Percentiles rank a stretch among this genome's conserved stretches.
These are phyloP conservation scores for Cicer chorassanicum DNA, from an alignment of 306 rosid species.

Conservation along the genomic window DNA sequence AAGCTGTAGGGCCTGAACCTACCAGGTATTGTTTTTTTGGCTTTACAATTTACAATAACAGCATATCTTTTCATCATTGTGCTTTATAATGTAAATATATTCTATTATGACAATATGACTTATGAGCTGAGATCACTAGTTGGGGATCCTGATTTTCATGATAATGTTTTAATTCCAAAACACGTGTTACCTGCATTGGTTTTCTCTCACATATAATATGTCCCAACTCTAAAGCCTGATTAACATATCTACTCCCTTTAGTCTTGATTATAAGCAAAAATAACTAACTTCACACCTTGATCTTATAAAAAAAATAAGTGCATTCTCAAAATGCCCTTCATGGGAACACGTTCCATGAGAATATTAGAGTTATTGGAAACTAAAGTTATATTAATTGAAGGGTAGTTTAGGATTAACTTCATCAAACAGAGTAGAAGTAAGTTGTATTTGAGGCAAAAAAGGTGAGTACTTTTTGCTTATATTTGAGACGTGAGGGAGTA, in stretches of 20 bases:
- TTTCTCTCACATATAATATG: conserved; percentile 17
- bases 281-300: no score
- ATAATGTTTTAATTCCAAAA: conserved; percentile 26
- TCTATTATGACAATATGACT: conserved; percentile 23
- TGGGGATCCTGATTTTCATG: conserved; percentile 12
- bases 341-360: no score
- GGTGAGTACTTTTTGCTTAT: no score
- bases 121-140: conserved; percentile 33
- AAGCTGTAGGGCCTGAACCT: conserved; percentile 98
- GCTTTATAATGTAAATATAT: conserved; percentile 18
- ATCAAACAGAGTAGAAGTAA: no score
- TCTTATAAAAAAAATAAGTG: no score
- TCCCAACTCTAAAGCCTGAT: conserved; percentile 17
- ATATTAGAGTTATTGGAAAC: no score
- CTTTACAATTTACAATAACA: conserved; percentile 1
- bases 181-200: conserved; percentile 14
- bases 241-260: neutral
- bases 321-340: no score
- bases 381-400: no score
- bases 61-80: conserved; percentile 36
- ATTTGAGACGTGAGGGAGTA: no score
- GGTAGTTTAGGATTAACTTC: no score
- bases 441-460: no score
- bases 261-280: no score
- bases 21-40: conserved; percentile 66